Evolutionary conservation across 225 moss, liverwort and hornwort genomes (phyloP), one percentile per base, ranked within the genome.

Genomic region (Takakia lepidozioides): DNA sequence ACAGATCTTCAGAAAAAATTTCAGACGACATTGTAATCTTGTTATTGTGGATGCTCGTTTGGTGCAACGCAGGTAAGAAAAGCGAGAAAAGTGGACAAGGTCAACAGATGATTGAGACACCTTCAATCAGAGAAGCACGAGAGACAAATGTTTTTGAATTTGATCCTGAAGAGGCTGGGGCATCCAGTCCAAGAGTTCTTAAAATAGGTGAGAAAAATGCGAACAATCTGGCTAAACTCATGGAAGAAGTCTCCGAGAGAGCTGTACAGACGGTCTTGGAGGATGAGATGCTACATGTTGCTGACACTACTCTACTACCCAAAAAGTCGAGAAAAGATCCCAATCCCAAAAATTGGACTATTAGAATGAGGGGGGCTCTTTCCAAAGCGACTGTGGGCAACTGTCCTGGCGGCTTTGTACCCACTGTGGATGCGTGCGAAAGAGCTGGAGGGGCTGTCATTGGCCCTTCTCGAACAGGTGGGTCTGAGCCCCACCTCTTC

Each of bases 261-360:
- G 76, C 72, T 29, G 72, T 72, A 30, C 46, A 64, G 61, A 67
- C 63, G 61, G 76, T 77, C 29, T 36, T 77, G 26, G 72, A 68
- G 17, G 76, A 77, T 47, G 76, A 71, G 50, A 77, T 77, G 76
- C 66, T 57, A 25, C 36, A 57, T 48, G 47, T 57, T 6, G 57
- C 57, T 24, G 57, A 57, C 18, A 34, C 26, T 38, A 36, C 36
- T 18, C 25, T 17, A 21, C 18, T 48, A 20, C 22, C 24, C 25
- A 77, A 48, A 37, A 77, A 65, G 4, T 27, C 67, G 36, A 77
- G 72, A 54, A 77, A 77, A 67, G 64, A 19, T 46, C 13, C 57
- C 8, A 25, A 32, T 18, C 76, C 76, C 34, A 20, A 63, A 51
- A 68, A 72, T 19, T 68, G 76, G 76, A 20, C 72, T 46, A 57